Evolutionary conservation across 208 protist genomes (phyloP), one percentile per base, ranked within the genome.

Genomic region (Leishmania arabica): DNA sequence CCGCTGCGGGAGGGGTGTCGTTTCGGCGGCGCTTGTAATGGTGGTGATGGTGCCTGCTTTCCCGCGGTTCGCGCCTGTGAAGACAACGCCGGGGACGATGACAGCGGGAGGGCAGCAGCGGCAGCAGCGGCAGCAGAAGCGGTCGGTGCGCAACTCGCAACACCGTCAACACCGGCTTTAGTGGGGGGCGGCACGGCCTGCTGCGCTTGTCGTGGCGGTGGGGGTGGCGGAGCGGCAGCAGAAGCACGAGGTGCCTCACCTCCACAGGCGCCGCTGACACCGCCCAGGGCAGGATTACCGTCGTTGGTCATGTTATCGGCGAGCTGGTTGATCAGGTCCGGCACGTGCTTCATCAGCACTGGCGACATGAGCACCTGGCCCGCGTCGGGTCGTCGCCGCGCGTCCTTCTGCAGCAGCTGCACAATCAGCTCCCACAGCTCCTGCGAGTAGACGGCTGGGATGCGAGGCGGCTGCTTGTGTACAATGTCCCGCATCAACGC

Each of bases 401-500:
- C 91, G 64, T 97, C 92, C 81, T 98, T 98, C 62, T 92, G 78
- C 27, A 98, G 83, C 80, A 97, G 90, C 82, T 82, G 88, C 49
- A 84, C 78, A 49, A 98, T 86, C 54, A 98, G 77, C 15, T 88
- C 34, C 90, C 92, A 95, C 54, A 98, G 86, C 42, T 86, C 91
- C 40, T 95, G 89, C 5, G 88, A 93, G 81, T 93, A 98, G 75
- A 71, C 42, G 7, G 81, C 2, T 0, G 95, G 93, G 74, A 98
- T 95, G 56, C 91, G 90, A 2, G 78, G 82, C n/a, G 93, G 92
- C 75, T 96, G 85, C 65, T 90, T 90, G 74, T 90, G 85, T 45
- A 95, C 89, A 73, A 98, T 98, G n/a, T 95, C 89, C 17, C 87
- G 86, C 95, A 98, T 97, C 5, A 98, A 84, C 45, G 82, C 84